Base-by-base conservation (phyloP, 2,329 filamentous ascomycete species). In the Leptographium lundbergii region DNA sequence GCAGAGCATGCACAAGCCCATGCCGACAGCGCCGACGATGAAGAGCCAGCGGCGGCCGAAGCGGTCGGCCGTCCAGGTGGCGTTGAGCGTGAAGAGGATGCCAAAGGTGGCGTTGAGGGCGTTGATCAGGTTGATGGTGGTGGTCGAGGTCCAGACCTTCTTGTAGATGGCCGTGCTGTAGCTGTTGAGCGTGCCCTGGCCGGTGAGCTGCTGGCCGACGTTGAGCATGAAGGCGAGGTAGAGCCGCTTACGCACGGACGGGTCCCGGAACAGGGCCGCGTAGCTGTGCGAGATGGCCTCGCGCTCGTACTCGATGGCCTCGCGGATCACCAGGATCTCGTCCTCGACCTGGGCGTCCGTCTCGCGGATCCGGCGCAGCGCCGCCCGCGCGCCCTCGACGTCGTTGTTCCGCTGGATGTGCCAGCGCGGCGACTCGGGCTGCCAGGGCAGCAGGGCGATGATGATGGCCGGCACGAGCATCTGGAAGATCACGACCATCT, bases 161-260 rank as follows among this genome's bases (percentile, higher is more conserved):
- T 86, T 81, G 74, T 89, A 89, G 66, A 89, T 86, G 65, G 81
- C 80, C n/a, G 85, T 86, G 24, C 81, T 85, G 75, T 89, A 89
- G 4, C 80, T 79, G 76, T 88, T 89, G 63, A 89, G 76, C 1
- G 84, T 85, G 62, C 86, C 86, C 70, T 89, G 86, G 24, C 86
- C 86, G 6, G 85, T 86, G 48, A 89, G 77, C 69, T 89, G 86
- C 69, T 88, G 86, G 53, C 85, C 85, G 53, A 84, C 77, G 67
- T 89, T 89, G 70, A 89, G 72, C 55, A 87, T 71, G 63, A 86
- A 78, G 27, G 84, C 84, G 34, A 89, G 77, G 52, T 76, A 72
- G 63, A 89, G 77, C 57, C 86, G 81, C 74, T 84, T 86, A 65
- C 86, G 79, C 52, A 88, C 73, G 14, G 84, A 87, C 47, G 77